Conservation (phyloP, 331 rosid species). For the Phaseolus coccineus region DNA sequence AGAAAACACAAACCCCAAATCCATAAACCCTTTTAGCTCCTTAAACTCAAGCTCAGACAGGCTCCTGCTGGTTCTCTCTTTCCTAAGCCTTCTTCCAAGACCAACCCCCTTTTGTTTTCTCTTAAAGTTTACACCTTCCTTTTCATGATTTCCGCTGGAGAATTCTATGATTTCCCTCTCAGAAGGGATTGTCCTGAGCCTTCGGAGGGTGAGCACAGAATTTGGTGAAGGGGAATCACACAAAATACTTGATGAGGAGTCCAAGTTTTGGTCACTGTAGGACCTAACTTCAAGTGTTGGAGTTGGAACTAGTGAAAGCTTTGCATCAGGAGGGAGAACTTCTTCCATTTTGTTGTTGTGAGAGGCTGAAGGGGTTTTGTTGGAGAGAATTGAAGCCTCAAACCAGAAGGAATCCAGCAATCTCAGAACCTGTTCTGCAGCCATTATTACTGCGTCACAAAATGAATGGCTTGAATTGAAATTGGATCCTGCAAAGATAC, state of each 20-base stretch:
- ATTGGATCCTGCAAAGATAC: constrained; percentile 29
- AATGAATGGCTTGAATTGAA: constrained; percentile 18
- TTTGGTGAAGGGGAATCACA: constrained; percentile 53
- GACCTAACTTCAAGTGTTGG: constrained; percentile 55
- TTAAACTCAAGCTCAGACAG: constrained; percentile 74
- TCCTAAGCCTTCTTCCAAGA: constrained; percentile 6
- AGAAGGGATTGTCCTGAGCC: constrained; percentile 64
- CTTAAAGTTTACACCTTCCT: neutral
- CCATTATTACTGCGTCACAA: constrained; percentile 55
- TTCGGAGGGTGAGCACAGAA: constrained; percentile 52
- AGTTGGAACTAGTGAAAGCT: constrained; percentile 2
- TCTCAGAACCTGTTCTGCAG: constrained; percentile 60
- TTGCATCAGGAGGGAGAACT: constrained; percentile 35
- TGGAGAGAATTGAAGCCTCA: constrained; percentile 50
- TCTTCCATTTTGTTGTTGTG: constrained; percentile 38
- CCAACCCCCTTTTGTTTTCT: neutral
- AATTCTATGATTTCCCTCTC: constrained; percentile 54
- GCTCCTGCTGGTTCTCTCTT: constrained; percentile 52
- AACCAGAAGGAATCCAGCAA: constrained; percentile 74
- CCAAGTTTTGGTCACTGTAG: constrained; percentile 57
- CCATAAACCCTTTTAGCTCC: constrained; percentile 89
- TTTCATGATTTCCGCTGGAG: constrained; percentile 25
- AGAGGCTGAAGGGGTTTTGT: constrained; percentile 34
- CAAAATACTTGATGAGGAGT: constrained; percentile 31
- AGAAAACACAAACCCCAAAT: constrained; percentile 83